phyloP scores from a whole-genome alignment of 2,329 filamentous ascomycete genomes.

The Stagonosporopsis tanaceti region DNA sequence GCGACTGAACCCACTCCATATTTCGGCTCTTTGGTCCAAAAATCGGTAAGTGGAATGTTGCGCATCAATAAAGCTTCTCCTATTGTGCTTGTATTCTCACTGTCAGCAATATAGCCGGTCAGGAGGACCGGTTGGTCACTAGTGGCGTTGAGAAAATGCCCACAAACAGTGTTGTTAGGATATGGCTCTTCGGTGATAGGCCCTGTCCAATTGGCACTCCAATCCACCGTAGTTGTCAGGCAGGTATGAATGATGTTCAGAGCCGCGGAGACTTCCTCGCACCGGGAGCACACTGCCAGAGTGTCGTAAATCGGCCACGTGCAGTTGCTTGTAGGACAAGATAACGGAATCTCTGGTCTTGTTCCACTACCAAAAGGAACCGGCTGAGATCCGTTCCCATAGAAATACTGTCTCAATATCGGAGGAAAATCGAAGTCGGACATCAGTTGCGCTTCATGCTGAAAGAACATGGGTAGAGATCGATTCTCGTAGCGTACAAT shows the following conservation, averaged over 20 bases:
- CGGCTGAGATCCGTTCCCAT: conserved; percentile 32
- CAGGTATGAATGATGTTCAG: conserved; percentile 21
- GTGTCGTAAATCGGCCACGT: conserved; percentile 38
- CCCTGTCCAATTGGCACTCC: conserved; percentile 19
- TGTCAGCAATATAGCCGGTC: conserved; percentile 24
- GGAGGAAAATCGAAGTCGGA: neutral
- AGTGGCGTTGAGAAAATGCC: conserved; percentile 38
- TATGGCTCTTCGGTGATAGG: neutral
- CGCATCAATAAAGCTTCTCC: conserved; percentile 24
- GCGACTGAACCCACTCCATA: conserved; percentile 27
- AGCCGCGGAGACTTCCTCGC: conserved; percentile 19
- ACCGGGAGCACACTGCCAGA: conserved; percentile 35
- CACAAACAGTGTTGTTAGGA: conserved; percentile 33
- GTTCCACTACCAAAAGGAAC: conserved; percentile 32
- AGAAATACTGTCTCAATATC: neutral
- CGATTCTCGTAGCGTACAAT: conserved; percentile 15
- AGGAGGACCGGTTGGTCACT: conserved; percentile 20
- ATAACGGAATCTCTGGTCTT: conserved; percentile 33
- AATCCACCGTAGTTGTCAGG: conserved; percentile 22
- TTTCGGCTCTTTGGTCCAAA: neutral
- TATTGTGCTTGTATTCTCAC: neutral
- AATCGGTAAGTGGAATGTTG: conserved; percentile 18
- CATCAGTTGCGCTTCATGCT: too few species aligned
- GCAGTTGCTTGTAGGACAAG: conserved; percentile 41
- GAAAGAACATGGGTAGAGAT: too few species aligned